Conservation (phyloP, 768 basidiomycete species). For the Gyrodon lividus region DNA sequence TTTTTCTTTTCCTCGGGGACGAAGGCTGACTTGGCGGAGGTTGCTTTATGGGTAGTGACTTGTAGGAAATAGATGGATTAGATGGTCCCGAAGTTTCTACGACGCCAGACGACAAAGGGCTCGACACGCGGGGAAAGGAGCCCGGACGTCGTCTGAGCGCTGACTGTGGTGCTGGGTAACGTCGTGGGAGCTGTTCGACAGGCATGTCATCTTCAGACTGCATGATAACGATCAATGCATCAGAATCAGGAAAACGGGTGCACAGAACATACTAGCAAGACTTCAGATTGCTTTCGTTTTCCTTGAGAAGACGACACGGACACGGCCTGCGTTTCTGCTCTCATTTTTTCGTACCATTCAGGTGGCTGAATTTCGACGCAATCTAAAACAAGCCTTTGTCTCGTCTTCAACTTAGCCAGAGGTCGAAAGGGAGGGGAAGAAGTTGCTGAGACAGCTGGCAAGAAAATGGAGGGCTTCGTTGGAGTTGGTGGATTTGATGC, state of each 20-base stretch:
- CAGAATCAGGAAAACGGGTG: not conserved
- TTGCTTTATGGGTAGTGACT: not conserved
- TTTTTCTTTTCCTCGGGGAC: constrained; percentile 19
- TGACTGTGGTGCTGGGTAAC: not conserved
- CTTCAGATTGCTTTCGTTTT: constrained; percentile 6
- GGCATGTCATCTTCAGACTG: constrained; percentile 6
- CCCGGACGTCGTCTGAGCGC: not conserved
- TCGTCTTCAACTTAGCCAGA: not conserved
- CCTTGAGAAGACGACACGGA: constrained; percentile 6
- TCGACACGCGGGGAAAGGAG: not conserved
- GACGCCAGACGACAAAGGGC: not conserved
- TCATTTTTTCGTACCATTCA: constrained; percentile 8
- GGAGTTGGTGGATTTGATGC: not conserved
- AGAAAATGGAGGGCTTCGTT: not conserved
- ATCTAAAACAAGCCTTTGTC: constrained; percentile 21
- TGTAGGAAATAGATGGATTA: not conserved
- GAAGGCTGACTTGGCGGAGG: not conserved
- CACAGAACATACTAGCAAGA: not conserved
- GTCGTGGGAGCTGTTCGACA: not conserved
- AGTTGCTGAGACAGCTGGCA: not conserved
- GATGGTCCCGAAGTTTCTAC: not conserved
- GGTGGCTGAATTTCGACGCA: constrained; percentile 20
- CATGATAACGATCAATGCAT: not conserved
- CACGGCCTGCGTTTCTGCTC: not conserved
- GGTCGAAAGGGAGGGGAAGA: not conserved